These are phyloP conservation scores for Boletus rufocinnamomeus DNA, from an alignment of 768 basidiomycete species.

Conservation along the genomic window DNA sequence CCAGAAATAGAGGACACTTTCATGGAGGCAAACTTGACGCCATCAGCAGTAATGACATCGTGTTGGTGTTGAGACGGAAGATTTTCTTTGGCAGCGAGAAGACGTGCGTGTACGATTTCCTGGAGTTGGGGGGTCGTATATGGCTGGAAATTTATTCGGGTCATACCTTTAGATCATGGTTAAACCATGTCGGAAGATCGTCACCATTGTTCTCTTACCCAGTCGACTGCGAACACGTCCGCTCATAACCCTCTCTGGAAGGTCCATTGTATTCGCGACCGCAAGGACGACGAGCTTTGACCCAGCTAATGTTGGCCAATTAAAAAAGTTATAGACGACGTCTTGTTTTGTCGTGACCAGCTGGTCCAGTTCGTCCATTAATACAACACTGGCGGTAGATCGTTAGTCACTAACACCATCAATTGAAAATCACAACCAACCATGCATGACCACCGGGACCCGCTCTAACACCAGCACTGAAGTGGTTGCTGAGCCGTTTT, in stretches of 20 bases:
- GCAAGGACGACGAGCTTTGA: conserved; percentile 94
- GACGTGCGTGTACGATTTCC: conserved; percentile 82
- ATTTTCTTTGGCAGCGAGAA: conserved; percentile 59
- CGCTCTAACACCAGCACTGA: conserved; percentile 59
- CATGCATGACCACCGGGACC: conserved; percentile 89
- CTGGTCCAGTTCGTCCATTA: conserved; percentile 99
- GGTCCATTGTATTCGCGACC: conserved; percentile 97
- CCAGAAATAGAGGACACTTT: conserved; percentile 82
- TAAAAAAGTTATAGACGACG: conserved; percentile 99
- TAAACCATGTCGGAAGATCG: background rate
- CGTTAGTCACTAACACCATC: background rate
- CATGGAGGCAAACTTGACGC: conserved; percentile 82
- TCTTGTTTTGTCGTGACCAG: conserved; percentile 95
- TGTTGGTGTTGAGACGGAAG: conserved; percentile 46
- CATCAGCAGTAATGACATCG: conserved; percentile 64
- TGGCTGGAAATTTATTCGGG: conserved; percentile 89
- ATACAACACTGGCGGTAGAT: conserved; percentile 65
- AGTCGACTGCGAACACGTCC: conserved; percentile 91
- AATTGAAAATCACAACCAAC: conserved; percentile 45
- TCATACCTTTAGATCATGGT: conserved; percentile 60
- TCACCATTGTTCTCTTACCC: conserved; percentile 48
- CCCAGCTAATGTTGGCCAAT: conserved; percentile 91
- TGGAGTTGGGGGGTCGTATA: conserved; percentile 79
- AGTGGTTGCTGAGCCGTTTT: conserved; percentile 74
- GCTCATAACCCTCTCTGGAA: conserved; percentile 91